Evolutionary conservation across 768 basidiomycete genomes (phyloP), one percentile per base, ranked within the genome.

Genomic region (Naganishia onofrii): DNA sequence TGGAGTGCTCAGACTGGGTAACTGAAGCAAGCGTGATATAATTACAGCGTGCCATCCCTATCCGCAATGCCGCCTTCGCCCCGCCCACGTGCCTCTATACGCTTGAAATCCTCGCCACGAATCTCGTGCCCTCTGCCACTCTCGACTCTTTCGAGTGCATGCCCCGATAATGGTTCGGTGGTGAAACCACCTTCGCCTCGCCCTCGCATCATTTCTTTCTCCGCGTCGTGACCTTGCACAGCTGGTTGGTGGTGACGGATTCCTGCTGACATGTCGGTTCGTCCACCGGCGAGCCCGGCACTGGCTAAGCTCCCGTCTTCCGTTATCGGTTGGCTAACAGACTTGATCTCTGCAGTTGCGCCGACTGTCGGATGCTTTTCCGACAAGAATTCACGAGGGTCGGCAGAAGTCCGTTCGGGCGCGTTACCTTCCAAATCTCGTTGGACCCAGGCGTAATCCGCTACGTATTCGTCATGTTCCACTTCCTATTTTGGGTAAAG

Each of bases 391-490:
- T 64, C 55, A 10, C 51, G 46, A 32, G 60, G 60, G 29, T 70
- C 60, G 48, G 38, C 44, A 17, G 48, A 34, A 31, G 64, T 58
- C 10, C 70, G 34, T 46, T 66, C 65, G 3, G 36, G 70, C n/a
- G 46, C 77, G n/a, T 76, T 68, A 8, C 75, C 79, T 70, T 80
- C 79, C 19, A 79, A 72, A 66, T 80, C 78, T 46, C 78, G 74
- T 55, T 77, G 76, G 66, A 75, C 73, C 74, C 70, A 79, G 26
- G 77, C 78, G 67, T 80, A 79, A 68, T 80, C 79, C 36, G 78
- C 78, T 2, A 80, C 77, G 69, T 74, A 79, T 65, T 80, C 79
- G 60, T 75, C 77, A 23, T 79, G 72, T 70, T 80, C 78, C 31
- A 78, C 74, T 67, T 80, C 76, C 76, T 74, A 54, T 31, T n/a